phyloP scores from a whole-genome alignment of 2,329 filamentous ascomycete genomes.

The Colletotrichum viniferum region DNA sequence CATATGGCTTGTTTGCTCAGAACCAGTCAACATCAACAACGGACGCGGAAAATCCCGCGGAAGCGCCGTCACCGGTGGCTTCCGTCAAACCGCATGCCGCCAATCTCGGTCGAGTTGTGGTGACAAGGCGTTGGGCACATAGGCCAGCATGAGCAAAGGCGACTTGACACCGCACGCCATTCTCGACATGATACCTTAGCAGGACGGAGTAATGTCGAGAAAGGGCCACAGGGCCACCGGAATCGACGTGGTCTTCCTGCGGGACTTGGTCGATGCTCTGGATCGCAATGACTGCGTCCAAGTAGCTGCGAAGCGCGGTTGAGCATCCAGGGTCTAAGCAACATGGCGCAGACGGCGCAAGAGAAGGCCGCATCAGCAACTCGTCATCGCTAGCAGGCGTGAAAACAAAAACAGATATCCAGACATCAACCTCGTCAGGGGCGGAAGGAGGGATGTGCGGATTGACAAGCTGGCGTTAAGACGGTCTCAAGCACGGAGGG shows the following conservation, averaged over 20 bases:
- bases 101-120: not conserved
- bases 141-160: not conserved
- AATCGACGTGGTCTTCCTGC: not conserved
- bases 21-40: not conserved
- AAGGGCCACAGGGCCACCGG: not conserved
- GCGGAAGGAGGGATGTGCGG: not conserved
- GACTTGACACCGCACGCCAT: not conserved
- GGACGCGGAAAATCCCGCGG: not conserved
- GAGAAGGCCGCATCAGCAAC: constrained; percentile 6
- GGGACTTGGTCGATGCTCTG: not conserved
- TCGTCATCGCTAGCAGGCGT: constrained; percentile 1
- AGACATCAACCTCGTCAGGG: not conserved
- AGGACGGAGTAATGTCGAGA: not conserved
- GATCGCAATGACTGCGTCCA: not conserved
- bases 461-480: constrained; percentile 6
- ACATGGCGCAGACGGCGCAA: not conserved
- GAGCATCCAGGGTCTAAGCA: not conserved
- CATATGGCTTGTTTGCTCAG: not conserved
- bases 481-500: constrained; percentile 1
- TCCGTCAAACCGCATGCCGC: not conserved
- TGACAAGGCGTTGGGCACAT: not conserved
- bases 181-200: not conserved
- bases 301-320: not conserved
- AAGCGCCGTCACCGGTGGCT: not conserved
- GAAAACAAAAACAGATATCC: not conserved